Evolutionary conservation across 495 filamentous ascomycete species (phyloP).

Genomic region (Penicillium coprophilum): DNA sequence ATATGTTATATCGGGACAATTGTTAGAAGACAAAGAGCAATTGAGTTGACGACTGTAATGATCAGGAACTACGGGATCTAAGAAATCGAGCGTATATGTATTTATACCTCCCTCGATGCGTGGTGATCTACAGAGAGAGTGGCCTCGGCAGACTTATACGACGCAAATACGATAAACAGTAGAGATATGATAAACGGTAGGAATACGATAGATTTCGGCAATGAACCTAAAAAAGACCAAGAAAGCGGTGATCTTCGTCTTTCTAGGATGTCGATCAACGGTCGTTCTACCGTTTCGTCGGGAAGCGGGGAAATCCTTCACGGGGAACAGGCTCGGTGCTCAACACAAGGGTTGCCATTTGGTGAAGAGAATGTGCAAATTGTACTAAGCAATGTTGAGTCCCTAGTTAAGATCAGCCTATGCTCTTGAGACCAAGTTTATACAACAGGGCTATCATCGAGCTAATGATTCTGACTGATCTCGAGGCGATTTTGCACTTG

Average conservation of each 20-base stretch:
- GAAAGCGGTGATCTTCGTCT: neutral
- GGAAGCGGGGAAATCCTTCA: neutral
- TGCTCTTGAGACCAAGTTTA: neutral
- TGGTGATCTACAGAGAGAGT: neutral
- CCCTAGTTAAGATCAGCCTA: neutral
- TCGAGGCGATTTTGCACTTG: too few relatives aligned
- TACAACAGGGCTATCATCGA: neutral
- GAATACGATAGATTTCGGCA: neutral
- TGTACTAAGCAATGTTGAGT: neutral
- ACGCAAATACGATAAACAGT: slow-evolving; percentile 2
- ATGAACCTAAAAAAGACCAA: neutral
- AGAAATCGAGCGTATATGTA: neutral
- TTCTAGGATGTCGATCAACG: slow-evolving; percentile 2
- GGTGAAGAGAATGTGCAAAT: neutral
- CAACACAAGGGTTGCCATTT: neutral
- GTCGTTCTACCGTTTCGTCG: neutral
- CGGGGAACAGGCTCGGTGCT: neutral
- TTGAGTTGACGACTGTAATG: neutral
- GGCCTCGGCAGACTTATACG: slow-evolving; percentile 3
- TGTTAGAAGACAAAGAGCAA: neutral
- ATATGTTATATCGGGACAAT: neutral
- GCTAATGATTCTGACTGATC: neutral
- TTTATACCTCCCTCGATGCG: neutral
- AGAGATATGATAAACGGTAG: neutral
- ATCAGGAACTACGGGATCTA: neutral